phyloP scores from a whole-genome alignment of 2,329 filamentous ascomycete species.

The Cordyceps javanica region DNA sequence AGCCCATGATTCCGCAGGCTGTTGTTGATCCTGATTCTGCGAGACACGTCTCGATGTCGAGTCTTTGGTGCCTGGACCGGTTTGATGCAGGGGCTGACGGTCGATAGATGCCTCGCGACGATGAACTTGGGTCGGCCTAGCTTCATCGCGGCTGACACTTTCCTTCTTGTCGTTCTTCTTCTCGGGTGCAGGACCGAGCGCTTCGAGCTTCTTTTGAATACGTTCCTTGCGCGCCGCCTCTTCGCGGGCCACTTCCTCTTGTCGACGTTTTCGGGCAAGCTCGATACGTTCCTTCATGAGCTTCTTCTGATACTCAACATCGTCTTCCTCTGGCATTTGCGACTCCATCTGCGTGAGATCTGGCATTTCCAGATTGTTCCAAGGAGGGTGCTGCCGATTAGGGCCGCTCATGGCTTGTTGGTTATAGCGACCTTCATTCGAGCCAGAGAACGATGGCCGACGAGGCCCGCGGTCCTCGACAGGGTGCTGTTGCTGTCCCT shows the following conservation, averaged over 20 bases:
- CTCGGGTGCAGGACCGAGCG: constrained; percentile 59
- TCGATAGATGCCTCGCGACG: constrained; percentile 22
- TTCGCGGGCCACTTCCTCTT: constrained; percentile 64
- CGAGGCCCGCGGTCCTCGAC: constrained; percentile 39
- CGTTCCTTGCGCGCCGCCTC: constrained; percentile 67
- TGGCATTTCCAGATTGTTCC: constrained; percentile 22
- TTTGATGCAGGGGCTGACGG: constrained; percentile 18
- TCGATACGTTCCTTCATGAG: constrained; percentile 69
- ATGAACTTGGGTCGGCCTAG: constrained; percentile 28
- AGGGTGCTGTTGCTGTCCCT: constrained; percentile 28
- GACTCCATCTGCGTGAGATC: constrained; percentile 17
- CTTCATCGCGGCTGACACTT: constrained; percentile 35
- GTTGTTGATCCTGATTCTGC: constrained; percentile 27
- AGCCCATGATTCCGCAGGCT: constrained; percentile 32
- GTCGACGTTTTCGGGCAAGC: constrained; percentile 59
- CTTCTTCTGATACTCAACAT: constrained; percentile 58
- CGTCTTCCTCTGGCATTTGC: constrained; percentile 33
- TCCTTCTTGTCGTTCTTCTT: constrained; percentile 52
- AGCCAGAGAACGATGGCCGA: constrained; percentile 43
- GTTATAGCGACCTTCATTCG: constrained; percentile 46
- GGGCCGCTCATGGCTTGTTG: constrained; percentile 26
- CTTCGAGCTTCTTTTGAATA: constrained; percentile 65
- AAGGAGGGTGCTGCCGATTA: constrained; percentile 21
- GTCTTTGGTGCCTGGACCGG: constrained; percentile 14
- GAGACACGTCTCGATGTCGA: constrained; percentile 24